Percentiles rank a stretch among this genome's conserved stretches.
Evolutionary conservation across 164 flowering plant species (phyloP).

Genomic region (Sextonia rubra): DNA sequence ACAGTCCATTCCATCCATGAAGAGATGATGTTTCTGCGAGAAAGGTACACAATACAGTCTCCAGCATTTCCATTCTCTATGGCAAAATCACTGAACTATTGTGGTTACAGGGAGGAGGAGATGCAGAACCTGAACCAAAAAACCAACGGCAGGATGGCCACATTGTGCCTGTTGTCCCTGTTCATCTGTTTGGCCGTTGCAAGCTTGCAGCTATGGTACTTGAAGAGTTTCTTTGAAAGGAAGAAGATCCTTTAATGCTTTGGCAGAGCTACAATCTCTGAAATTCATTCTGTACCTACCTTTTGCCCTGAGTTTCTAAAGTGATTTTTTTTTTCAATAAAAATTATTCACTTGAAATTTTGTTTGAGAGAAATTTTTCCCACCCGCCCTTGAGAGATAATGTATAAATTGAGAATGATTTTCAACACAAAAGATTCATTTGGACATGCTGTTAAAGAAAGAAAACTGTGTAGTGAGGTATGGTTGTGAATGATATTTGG

Average conservation of each 20-base stretch:
- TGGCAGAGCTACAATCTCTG: too few relatives aligned
- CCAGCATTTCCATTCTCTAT: not conserved
- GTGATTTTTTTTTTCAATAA: too few relatives aligned
- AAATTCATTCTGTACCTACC: too few relatives aligned
- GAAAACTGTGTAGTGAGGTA: too few relatives aligned
- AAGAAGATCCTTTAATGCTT: conserved; percentile 58
- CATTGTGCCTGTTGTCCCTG: conserved; percentile 57
- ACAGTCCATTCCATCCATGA: conserved; percentile 51
- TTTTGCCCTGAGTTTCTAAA: too few relatives aligned
- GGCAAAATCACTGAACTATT: too few relatives aligned
- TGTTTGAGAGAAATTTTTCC: too few relatives aligned
- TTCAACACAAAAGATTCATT: too few relatives aligned
- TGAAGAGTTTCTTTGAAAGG: conserved; percentile 79
- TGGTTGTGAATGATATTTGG: not conserved
- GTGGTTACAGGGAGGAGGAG: conserved; percentile 34
- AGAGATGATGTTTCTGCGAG: conserved; percentile 63
- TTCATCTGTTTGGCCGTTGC: conserved; percentile 61
- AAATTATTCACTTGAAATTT: too few relatives aligned
- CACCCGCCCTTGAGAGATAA: too few relatives aligned
- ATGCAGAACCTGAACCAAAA: conserved; percentile 57
- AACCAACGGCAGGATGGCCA: conserved; percentile 60
- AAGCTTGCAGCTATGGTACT: conserved; percentile 74
- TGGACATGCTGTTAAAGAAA: too few relatives aligned
- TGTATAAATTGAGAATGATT: too few relatives aligned
- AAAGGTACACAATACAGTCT: conserved; percentile 32